Evolutionary conservation across 208 protist species (phyloP).

Genomic region (Herpetomonas muscarum): DNA sequence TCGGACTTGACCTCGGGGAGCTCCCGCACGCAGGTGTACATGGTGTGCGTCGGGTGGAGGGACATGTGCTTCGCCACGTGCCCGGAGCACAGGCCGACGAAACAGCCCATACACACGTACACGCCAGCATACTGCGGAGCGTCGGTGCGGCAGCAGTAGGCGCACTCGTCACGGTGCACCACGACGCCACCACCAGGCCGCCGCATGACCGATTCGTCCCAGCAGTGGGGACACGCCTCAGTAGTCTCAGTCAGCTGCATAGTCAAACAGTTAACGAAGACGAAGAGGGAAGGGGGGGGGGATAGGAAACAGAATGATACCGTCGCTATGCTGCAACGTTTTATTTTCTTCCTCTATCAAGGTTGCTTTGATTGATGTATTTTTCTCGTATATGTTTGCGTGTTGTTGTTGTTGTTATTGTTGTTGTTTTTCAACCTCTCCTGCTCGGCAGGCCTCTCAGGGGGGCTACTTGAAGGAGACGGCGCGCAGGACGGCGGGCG

Average conservation of each 20-base stretch:
- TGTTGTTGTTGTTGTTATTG: no score
- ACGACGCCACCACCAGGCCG: slow-evolving; percentile 21
- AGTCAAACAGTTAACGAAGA: slow-evolving; percentile 8
- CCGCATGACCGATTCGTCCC: slow-evolving; percentile 59
- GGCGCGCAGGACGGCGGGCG: no score
- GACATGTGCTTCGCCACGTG: slow-evolving; percentile 72
- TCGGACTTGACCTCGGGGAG: slow-evolving; percentile 46
- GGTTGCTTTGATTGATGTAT: no score
- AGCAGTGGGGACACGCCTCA: slow-evolving; percentile 76
- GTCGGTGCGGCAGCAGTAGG: slow-evolving; percentile 82
- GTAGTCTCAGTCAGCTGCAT: slow-evolving; percentile 25
- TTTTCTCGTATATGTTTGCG: no score
- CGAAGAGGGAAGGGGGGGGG: neutral
- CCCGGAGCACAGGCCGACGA: slow-evolving; percentile 58
- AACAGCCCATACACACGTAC: slow-evolving; percentile 83
- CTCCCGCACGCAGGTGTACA: slow-evolving; percentile 76
- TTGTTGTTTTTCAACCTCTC: neutral
- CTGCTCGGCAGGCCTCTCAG: neutral
- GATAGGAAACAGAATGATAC: slow-evolving; percentile 11
- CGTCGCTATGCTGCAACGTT: neutral
- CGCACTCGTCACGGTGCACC: slow-evolving; percentile 86
- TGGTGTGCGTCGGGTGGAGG: slow-evolving; percentile 38
- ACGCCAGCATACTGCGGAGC: slow-evolving; percentile 41
- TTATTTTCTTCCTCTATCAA: no score
- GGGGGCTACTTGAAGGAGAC: no score